These are phyloP conservation scores for Aspergillus ruber DNA, from an alignment of 2,329 filamentous ascomycete genomes.

Conservation along the genomic window DNA sequence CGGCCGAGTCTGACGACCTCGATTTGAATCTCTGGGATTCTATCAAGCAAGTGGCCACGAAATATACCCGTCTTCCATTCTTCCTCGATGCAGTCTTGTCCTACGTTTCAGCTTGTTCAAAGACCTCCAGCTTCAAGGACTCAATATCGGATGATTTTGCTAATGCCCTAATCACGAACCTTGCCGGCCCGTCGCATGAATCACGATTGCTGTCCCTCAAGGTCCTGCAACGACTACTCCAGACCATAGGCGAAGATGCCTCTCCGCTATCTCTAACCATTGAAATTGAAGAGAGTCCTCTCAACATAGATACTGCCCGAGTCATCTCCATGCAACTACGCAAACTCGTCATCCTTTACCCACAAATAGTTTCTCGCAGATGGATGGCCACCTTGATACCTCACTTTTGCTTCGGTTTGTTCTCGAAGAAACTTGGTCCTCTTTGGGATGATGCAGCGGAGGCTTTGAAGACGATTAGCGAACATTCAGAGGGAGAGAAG, in stretches of 20 bases:
- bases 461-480: slow-evolving; percentile 67
- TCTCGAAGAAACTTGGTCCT: slow-evolving; percentile 77
- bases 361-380: slow-evolving; percentile 50
- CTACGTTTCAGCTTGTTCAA: slow-evolving; percentile 35
- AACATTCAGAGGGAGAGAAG: slow-evolving; percentile 65
- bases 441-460: slow-evolving; percentile 80
- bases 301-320: slow-evolving; percentile 70
- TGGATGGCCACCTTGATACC: slow-evolving; percentile 70
- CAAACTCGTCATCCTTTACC: slow-evolving; percentile 63
- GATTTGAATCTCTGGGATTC: slow-evolving; percentile 59
- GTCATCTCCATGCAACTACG: slow-evolving; percentile 79
- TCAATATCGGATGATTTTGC: slow-evolving; percentile 57
- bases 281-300: slow-evolving; percentile 69
- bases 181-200: slow-evolving; percentile 68
- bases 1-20: slow-evolving; percentile 50
- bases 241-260: slow-evolving; percentile 43
- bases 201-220: slow-evolving; percentile 67
- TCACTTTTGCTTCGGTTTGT: slow-evolving; percentile 77
- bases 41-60: slow-evolving; percentile 59
- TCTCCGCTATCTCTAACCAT: slow-evolving; percentile 55
- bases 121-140: slow-evolving; percentile 37
- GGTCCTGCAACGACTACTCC: slow-evolving; percentile 55
- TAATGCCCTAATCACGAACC: slow-evolving; percentile 61
- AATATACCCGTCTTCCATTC: slow-evolving; percentile 59
- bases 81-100: slow-evolving; percentile 59